These are phyloP conservation scores for Fusarium cyanostomum DNA, from an alignment of 2,329 filamentous ascomycete genomes.

Conservation along the genomic window DNA sequence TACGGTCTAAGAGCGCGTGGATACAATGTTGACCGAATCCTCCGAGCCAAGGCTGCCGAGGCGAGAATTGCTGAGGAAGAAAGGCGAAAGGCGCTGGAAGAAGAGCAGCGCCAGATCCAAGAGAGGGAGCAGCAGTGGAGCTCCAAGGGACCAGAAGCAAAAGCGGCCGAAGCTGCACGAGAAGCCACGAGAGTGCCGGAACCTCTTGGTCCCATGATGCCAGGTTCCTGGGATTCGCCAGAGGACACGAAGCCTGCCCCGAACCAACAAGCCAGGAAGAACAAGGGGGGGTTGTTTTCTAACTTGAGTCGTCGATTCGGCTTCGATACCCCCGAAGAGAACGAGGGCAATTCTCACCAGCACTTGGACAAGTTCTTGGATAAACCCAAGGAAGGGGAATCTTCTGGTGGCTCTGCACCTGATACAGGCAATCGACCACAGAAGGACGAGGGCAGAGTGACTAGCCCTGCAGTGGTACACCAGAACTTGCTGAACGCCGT, in stretches of 20 bases:
- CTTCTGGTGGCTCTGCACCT: conserved; percentile 24
- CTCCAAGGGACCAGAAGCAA: conserved; percentile 43
- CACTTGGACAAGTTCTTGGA: conserved; percentile 57
- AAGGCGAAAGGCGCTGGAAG: conserved; percentile 76
- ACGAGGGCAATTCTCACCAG: conserved; percentile 53
- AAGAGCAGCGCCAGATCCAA: conserved; percentile 74
- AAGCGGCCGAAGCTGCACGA: conserved; percentile 51
- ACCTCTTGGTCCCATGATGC: conserved; percentile 65
- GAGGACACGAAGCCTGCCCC: conserved; percentile 54
- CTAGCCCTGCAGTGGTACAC: conserved; percentile 68
- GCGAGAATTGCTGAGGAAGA: conserved; percentile 87
- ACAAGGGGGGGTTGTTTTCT: conserved; percentile 69
- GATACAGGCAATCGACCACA: conserved; percentile 31
- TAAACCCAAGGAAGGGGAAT: conserved; percentile 38
- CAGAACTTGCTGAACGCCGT: conserved; percentile 82
- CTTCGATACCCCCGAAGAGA: conserved; percentile 62
- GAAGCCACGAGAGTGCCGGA: conserved; percentile 54
- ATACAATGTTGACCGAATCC: conserved; percentile 95
- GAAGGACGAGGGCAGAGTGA: conserved; percentile 63
- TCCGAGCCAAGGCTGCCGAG: conserved; percentile 87
- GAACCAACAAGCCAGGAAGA: conserved; percentile 51
- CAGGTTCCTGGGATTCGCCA: conserved; percentile 78
- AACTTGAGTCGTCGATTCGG: conserved; percentile 74
- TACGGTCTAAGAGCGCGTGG: conserved; percentile 84
- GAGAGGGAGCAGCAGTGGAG: conserved; percentile 60